A percentile compares a stretch with the other conserved stretches of the same genome.
phyloP scores from a whole-genome alignment of 176 grass and related monocot species.

The Musa beccarii region DNA sequence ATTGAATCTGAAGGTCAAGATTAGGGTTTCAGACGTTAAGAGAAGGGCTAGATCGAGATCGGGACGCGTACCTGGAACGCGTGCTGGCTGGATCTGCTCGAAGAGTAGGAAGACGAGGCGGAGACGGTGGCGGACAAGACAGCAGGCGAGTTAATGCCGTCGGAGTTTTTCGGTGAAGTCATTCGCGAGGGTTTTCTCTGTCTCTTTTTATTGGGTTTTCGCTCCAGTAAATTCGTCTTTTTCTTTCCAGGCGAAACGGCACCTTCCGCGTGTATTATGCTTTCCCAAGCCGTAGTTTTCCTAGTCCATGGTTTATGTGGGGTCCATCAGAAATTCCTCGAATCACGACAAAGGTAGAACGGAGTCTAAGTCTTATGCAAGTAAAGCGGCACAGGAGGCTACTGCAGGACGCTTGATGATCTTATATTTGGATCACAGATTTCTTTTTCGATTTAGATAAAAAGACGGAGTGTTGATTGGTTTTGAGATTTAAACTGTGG shows the following conservation, averaged over 20 bases:
- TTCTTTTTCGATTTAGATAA: too few species aligned
- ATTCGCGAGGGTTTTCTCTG: not conserved
- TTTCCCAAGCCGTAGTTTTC: too few species aligned
- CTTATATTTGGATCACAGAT: too few species aligned
- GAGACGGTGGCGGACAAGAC: not conserved
- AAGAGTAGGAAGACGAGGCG: not conserved
- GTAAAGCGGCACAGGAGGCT: too few species aligned
- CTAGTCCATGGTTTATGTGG: too few species aligned
- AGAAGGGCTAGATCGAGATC: not conserved
- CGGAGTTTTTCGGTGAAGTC: not conserved
- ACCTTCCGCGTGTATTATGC: not conserved
- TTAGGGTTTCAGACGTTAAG: not conserved
- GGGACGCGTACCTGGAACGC: not conserved
- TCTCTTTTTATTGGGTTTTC: not conserved
- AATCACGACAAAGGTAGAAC: too few species aligned
- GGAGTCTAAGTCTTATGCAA: too few species aligned
- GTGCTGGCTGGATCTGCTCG: not conserved
- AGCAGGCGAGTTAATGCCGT: not conserved
- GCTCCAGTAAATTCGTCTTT: not conserved
- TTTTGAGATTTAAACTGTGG: too few species aligned
- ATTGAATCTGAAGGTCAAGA: not conserved
- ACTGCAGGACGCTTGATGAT: too few species aligned
- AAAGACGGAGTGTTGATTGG: too few species aligned
- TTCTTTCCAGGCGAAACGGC: not conserved
- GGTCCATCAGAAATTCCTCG: too few species aligned